Conservation (phyloP, 2,329 filamentous ascomycete genomes). For the Penicillium hesseltinei region DNA sequence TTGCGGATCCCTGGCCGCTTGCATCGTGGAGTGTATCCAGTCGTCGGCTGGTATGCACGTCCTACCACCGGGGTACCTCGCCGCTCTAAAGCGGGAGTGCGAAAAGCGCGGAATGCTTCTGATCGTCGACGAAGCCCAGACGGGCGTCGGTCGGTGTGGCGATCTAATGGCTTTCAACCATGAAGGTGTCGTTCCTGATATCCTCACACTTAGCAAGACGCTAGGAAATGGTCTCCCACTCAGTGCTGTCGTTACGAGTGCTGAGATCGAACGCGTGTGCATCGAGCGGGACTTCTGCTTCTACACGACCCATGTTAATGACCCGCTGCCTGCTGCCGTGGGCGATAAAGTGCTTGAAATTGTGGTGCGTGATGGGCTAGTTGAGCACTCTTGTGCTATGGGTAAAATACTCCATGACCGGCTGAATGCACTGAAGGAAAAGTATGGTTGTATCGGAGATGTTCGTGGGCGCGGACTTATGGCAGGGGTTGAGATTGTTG, state of each 20-base stretch:
- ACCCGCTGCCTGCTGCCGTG: conserved; percentile 59
- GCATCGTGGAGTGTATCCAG: conserved; percentile 62
- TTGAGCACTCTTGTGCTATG: conserved; percentile 45
- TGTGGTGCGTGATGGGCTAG: conserved; percentile 56
- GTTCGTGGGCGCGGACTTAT: conserved; percentile 60
- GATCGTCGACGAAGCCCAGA: conserved; percentile 62
- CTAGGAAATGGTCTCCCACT: conserved; percentile 61
- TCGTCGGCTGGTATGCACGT: conserved; percentile 60
- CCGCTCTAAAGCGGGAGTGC: conserved; percentile 56
- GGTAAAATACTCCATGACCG: conserved; percentile 51
- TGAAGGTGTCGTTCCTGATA: conserved; percentile 52
- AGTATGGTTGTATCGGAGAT: conserved; percentile 62
- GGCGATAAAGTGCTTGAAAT: conserved; percentile 63
- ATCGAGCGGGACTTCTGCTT: conserved; percentile 54
- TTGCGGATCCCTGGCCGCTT: conserved; percentile 61
- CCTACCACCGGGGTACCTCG: conserved; percentile 58
- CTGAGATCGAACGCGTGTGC: conserved; percentile 51
- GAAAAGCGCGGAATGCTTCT: conserved; percentile 55
- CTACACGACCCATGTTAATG: conserved; percentile 63
- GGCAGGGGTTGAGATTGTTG: conserved; percentile 59
- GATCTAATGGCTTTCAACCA: conserved; percentile 60
- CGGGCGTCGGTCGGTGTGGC: conserved; percentile 55
- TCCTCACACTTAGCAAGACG: conserved; percentile 61
- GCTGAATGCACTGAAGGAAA: conserved; percentile 47
- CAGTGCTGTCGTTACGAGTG: conserved; percentile 56